Base-by-base conservation (phyloP, 2,329 filamentous ascomycete species). In the Aureobasidium vineae region DNA sequence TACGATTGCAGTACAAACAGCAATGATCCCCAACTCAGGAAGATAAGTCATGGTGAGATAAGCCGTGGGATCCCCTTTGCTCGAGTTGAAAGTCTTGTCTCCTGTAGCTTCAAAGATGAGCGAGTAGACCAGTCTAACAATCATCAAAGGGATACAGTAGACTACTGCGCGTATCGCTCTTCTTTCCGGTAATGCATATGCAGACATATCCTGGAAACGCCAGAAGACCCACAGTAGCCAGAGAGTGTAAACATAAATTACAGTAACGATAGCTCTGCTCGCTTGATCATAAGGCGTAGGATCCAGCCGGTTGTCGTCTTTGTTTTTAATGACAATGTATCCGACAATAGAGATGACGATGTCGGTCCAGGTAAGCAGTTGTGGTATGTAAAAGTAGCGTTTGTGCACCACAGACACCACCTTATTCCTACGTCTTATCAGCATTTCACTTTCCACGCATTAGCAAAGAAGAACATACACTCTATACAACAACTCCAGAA, bases 41-140 rank as follows among this genome's bases (percentile, higher is more conserved):
- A 59, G 19, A 59, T 10, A 59, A 10, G 54, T 45, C 54, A 59
- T 59, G 38, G 16, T n/a, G 1, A 59, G 21, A 59, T 59, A 59
- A 2, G 5, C 26, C 54, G 38, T 45, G 10, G n/a, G 21, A 33
- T 43, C 38, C 2, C 54, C 54, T 23, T 43, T 59, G 38, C 21
- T 31, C 21, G 54, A 19, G 13, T 45, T 59, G 7, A 59, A 59
- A 2, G 1, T 43, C 21, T 6, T 59, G 19, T 59, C 19, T 23
- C 54, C 54, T 4, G 54, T 59, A 16, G 21, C 54, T 36, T 59
- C 36, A 15, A 59, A 59, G 8, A 59, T 31, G 15, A 59, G 21
- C 23, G 36, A 43, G 4, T 59, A 59, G 0, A 59, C 54, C 23
- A 59, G 15, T 31, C 54, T 11, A 2, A 59, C 26, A 11, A 59